phyloP scores from a whole-genome alignment of 306 rosid genomes.

The Spatholobus suberectus region DNA sequence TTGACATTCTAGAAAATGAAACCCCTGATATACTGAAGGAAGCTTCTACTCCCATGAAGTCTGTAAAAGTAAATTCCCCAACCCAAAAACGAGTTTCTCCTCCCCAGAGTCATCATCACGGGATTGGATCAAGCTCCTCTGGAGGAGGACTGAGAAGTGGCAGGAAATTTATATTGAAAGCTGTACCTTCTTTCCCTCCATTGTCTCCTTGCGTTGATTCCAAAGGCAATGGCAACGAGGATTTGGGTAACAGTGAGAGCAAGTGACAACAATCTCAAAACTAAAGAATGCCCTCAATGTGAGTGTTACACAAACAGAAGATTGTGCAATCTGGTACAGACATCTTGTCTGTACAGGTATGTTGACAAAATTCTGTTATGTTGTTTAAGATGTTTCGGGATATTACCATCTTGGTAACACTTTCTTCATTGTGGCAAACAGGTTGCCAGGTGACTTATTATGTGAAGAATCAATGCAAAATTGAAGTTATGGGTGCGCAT shows the following conservation, averaged over 20 bases:
- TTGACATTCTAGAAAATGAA: conserved; percentile 60
- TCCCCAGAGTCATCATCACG: conserved; percentile 49
- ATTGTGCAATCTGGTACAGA: not conserved
- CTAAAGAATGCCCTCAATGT: conserved; percentile 26
- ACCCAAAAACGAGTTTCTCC: conserved; percentile 77
- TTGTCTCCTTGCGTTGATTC: conserved; percentile 61
- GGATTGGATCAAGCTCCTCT: conserved; percentile 59
- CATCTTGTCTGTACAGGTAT: conserved; percentile 32
- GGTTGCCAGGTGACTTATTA: conserved; percentile 16
- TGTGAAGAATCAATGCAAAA: not conserved
- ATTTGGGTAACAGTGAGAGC: conserved; percentile 31
- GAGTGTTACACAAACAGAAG: not conserved
- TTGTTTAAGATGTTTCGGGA: not conserved
- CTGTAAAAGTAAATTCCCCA: conserved; percentile 68
- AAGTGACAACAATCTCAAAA: conserved; percentile 33
- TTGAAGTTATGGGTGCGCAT: conserved; percentile 28
- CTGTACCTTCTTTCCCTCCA: conserved; percentile 69
- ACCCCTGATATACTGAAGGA: conserved; percentile 65
- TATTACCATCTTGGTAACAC: not conserved
- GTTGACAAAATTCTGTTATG: conserved; percentile 16
- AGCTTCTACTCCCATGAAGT: conserved; percentile 43
- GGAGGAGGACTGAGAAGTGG: conserved; percentile 59
- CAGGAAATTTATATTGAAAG: conserved; percentile 56
- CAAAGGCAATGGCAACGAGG: conserved; percentile 36
- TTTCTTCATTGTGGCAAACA: conserved; percentile 27